Evolutionary conservation across 768 basidiomycete genomes (phyloP), one percentile per base, ranked within the genome.

Genomic region (Serendipita vermifera): DNA sequence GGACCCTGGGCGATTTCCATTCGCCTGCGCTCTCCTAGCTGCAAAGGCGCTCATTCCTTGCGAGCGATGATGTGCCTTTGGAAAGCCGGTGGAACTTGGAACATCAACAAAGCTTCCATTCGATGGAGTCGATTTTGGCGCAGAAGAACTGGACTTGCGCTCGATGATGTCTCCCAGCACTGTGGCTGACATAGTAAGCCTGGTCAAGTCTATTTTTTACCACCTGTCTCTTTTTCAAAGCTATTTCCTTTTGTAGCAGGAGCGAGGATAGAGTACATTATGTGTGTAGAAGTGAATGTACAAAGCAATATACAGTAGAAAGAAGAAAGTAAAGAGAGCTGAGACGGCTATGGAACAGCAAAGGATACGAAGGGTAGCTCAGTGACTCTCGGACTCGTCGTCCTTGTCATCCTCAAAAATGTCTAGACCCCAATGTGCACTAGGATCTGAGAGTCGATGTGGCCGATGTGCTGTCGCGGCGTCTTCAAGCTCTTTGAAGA

Each of bases 401-500:
- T 51, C 46, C 22, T 51, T 51, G 9, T 51, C 46, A 29, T 51
- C 46, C 46, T 51, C 46, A 26, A 51, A 51, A 26, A 51, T 51
- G n/a, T 51, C 46, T 7, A 51, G 15, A 29, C 46, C 46, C 46
- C 46, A 51, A 15, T 29, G 46, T 9, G 46, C 6, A 3, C 46
- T 51, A 9, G 46, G 46, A n/a, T 51, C 46, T 20, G 4, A 26
- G 46, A 51, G 4, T 15, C 46, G 46, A 29, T 51, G 46, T 15
- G 46, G 46, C 7, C 46, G 46, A 51, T 84, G 82, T 3, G 77
- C 69, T 6, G 65, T 65, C 7, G 80, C 80, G 1, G 75, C 78
- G 36, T 65, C 67, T 60, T 82, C 81, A 11, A 79, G 61, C 24
- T 68, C 67, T 13, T 75, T 69, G 59, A 77, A 74, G 0, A 71